phyloP scores from a whole-genome alignment of 73 alveolate species.

The Stentor roeselii region DNA sequence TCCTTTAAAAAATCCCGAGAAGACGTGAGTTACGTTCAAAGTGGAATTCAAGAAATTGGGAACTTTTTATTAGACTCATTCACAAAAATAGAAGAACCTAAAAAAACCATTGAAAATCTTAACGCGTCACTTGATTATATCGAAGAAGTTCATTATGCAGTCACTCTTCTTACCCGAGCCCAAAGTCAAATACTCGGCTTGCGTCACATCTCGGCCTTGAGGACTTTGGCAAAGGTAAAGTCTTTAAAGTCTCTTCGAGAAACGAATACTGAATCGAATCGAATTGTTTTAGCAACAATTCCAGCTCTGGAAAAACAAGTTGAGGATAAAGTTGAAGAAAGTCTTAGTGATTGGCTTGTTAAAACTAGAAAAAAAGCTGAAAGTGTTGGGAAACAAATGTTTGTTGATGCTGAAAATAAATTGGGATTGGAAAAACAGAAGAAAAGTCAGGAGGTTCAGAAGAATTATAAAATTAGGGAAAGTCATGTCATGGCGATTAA shows the following conservation, averaged over 20 bases:
- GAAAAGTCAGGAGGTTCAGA: background rate
- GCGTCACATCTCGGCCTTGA: constrained; percentile 10
- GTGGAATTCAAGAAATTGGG: constrained; percentile 21
- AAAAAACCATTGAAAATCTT: constrained; percentile 4
- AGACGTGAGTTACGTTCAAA: background rate
- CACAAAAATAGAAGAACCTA: constrained; percentile 4
- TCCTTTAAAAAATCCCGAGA: constrained; percentile 20
- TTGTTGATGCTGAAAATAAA: background rate
- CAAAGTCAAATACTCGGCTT: background rate
- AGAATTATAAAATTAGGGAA: background rate
- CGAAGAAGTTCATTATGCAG: background rate
- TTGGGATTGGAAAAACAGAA: constrained; percentile 6
- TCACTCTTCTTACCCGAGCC: background rate
- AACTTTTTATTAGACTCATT: background rate
- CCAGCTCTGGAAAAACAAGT: constrained; percentile 6
- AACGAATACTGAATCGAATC: background rate
- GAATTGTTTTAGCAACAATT: background rate
- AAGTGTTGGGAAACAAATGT: constrained; percentile 12
- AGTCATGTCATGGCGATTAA: background rate
- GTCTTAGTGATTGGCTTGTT: constrained; percentile 12
- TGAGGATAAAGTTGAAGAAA: background rate
- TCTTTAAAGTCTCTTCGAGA: background rate
- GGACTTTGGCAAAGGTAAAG: background rate
- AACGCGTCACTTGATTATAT: background rate
- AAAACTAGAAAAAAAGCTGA: constrained; percentile 17